Evolutionary conservation across 169 alveolate genomes (phyloP).

Genomic region (Babesia ovis): DNA sequence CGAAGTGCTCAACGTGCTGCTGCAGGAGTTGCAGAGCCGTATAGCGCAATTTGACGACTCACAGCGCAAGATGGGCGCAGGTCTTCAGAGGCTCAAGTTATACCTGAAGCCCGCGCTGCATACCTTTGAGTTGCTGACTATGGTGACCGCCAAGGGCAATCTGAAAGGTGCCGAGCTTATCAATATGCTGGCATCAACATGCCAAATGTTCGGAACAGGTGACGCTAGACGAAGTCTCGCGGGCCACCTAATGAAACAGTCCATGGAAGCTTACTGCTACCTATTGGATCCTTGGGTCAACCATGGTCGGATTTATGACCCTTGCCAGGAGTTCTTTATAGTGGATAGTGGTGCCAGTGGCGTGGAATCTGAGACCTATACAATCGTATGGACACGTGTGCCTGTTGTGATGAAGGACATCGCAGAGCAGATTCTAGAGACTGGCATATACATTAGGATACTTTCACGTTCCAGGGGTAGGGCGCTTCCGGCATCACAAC

Average conservation of each 20-base stretch:
- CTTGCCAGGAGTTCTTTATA: slow-evolving; percentile 38
- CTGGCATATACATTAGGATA: slow-evolving; percentile 27
- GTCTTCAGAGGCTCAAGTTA: slow-evolving; percentile 36
- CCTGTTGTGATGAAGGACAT: slow-evolving; percentile 30
- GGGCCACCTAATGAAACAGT: slow-evolving; percentile 34
- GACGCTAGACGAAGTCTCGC: slow-evolving; percentile 34
- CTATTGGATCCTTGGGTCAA: slow-evolving; percentile 33
- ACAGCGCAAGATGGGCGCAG: slow-evolving; percentile 34
- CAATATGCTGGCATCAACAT: slow-evolving; percentile 7
- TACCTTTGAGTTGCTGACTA: slow-evolving; percentile 37
- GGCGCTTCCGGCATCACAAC: neutral
- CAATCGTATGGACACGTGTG: slow-evolving; percentile 17
- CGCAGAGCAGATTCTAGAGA: slow-evolving; percentile 7
- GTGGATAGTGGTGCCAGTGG: neutral
- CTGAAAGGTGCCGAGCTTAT: slow-evolving; percentile 13
- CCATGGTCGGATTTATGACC: slow-evolving; percentile 37
- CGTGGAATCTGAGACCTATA: neutral
- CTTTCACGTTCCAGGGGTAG: neutral
- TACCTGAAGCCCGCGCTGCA: slow-evolving; percentile 54
- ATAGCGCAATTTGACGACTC: slow-evolving; percentile 41
- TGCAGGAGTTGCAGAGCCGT: slow-evolving; percentile 60
- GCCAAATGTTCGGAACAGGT: slow-evolving; percentile 31
- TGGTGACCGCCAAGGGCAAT: neutral
- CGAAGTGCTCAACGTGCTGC: slow-evolving; percentile 47
- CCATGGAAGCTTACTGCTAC: slow-evolving; percentile 36